These are phyloP conservation scores for Leccinum variicolor DNA, from an alignment of 768 basidiomycete species.

Conservation along the genomic window DNA sequence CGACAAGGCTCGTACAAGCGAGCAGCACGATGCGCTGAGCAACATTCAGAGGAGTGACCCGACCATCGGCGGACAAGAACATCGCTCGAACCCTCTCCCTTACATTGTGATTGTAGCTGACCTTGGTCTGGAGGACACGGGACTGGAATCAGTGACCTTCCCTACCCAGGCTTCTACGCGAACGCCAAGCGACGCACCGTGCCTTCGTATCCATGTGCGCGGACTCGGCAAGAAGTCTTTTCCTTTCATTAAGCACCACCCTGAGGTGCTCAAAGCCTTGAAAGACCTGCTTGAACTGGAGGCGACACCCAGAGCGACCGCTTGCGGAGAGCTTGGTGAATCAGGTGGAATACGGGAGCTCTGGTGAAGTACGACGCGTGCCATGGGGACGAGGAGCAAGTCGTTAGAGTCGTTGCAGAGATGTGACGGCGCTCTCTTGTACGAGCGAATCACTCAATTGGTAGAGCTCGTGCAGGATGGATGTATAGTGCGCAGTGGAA, in stretches of 20 bases:
- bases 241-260: neutral
- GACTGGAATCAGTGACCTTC: neutral
- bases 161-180: neutral
- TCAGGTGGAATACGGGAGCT: neutral
- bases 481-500: too few relatives aligned
- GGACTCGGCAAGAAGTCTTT: neutral
- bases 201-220: neutral
- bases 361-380: neutral
- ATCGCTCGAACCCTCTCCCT: neutral
- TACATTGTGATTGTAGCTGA: neutral
- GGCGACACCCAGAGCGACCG: neutral
- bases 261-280: neutral
- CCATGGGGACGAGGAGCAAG: neutral
- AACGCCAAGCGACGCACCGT: neutral
- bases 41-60: neutral
- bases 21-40: neutral
- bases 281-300: neutral
- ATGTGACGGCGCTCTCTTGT: neutral
- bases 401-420: neutral
- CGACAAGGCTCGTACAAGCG: neutral
- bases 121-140: neutral
- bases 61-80: neutral
- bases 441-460: neutral
- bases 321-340: neutral
- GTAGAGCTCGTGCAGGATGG: too few relatives aligned